Evolutionary conservation across 1,284 basidiomycete genomes (phyloP).

Genomic region (Leccinum pachyderme): DNA sequence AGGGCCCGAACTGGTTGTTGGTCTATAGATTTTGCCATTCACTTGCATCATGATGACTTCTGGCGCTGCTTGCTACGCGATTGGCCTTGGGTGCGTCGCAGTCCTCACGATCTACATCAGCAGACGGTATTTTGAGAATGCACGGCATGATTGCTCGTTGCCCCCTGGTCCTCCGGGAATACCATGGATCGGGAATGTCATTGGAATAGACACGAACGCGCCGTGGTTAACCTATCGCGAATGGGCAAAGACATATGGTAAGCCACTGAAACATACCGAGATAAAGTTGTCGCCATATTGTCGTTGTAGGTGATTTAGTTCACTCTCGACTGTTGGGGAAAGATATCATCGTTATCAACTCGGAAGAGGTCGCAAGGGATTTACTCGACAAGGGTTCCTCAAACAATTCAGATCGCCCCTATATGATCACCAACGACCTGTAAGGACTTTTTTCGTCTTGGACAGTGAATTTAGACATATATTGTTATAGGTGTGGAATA

Average conservation of each 20-base stretch:
- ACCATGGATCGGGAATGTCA: background rate
- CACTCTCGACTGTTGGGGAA: constrained; percentile 1
- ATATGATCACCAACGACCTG: background rate
- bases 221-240: background rate
- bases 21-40: no score
- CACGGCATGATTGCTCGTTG: background rate
- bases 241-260: background rate
- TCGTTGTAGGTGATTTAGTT: background rate
- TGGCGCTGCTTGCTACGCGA: background rate
- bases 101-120: background rate
- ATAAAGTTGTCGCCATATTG: background rate
- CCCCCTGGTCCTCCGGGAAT: background rate
- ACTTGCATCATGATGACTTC: background rate
- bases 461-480: background rate
- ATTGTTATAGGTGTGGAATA: background rate
- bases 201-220: background rate
- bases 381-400: constrained; percentile 20
- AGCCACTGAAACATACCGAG: background rate
- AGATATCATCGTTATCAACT: constrained; percentile 24
- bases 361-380: constrained; percentile 24
- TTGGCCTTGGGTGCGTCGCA: background rate
- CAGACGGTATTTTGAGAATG: background rate
- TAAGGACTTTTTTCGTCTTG: background rate
- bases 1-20: no score
- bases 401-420: constrained; percentile 27